These are phyloP conservation scores for Talaromyces pinophilus DNA, from an alignment of 2,329 filamentous ascomycete genomes.

Conservation along the genomic window DNA sequence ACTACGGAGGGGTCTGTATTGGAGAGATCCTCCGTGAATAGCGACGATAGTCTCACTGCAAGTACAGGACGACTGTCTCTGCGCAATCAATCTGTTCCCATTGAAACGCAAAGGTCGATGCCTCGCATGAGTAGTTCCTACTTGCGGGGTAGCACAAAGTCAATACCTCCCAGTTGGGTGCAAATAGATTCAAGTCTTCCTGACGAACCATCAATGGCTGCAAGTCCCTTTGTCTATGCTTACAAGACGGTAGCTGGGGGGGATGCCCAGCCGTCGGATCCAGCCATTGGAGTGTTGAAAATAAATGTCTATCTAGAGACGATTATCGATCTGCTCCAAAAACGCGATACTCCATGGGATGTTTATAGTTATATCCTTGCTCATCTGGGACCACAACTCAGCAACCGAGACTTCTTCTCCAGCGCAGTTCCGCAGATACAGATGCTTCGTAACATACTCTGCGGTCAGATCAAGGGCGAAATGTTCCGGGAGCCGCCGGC, in stretches of 20 bases:
- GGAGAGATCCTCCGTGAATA: constrained; percentile 36
- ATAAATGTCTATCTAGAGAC: constrained; percentile 74
- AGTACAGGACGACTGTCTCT: constrained; percentile 34
- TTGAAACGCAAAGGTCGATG: constrained; percentile 34
- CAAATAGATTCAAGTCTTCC: constrained; percentile 58
- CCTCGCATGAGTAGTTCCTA: constrained; percentile 37
- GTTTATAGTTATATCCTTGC: constrained; percentile 87
- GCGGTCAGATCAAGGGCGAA: constrained; percentile 77
- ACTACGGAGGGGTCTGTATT: constrained; percentile 45
- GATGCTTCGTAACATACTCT: constrained; percentile 72
- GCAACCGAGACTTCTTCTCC: constrained; percentile 83
- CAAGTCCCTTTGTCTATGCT: constrained; percentile 56
- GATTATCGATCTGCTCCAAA: constrained; percentile 69
- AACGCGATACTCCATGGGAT: constrained; percentile 78
- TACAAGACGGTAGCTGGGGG: constrained; percentile 37
- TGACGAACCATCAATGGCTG: constrained; percentile 51
- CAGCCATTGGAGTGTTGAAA: constrained; percentile 54
- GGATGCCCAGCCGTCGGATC: constrained; percentile 28
- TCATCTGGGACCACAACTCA: constrained; percentile 81
- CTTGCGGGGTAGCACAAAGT: constrained; percentile 35
- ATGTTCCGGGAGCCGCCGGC: constrained; percentile 78
- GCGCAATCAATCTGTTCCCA: constrained; percentile 34
- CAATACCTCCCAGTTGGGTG: constrained; percentile 56
- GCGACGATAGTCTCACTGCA: constrained; percentile 38
- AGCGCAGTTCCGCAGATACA: constrained; percentile 73